Percentiles rank a stretch among this genome's conserved stretches.
These are phyloP conservation scores for Arabidopsis hybrid DNA, from an alignment of 441 rosid species.

Conservation along the genomic window DNA sequence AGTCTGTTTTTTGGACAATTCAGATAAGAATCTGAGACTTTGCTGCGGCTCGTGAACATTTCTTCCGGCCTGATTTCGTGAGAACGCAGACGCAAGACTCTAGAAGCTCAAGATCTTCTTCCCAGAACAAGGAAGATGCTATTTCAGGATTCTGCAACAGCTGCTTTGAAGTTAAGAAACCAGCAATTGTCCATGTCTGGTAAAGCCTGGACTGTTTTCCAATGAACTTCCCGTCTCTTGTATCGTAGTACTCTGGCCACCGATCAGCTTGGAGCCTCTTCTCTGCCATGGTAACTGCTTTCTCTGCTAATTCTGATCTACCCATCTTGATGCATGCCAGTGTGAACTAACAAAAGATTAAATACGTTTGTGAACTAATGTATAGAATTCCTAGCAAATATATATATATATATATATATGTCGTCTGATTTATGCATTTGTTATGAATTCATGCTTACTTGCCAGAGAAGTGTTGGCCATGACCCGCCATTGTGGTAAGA, in stretches of 20 bases:
- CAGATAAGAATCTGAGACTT: constrained; percentile 91
- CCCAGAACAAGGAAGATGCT: constrained; percentile 82
- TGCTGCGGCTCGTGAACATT: constrained; percentile 87
- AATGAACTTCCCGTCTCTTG: constrained; percentile 73
- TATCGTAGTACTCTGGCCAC: constrained; percentile 97
- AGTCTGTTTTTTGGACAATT: constrained; percentile 28
- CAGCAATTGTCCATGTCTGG: constrained; percentile 94
- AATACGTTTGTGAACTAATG: constrained; percentile 17
- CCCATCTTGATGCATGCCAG: constrained; percentile 97
- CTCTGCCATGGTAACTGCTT: constrained; percentile 77
- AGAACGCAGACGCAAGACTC: constrained; percentile 88
- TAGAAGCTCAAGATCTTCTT: constrained; percentile 88
- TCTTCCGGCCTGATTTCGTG: constrained; percentile 70
- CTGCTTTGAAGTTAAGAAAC: constrained; percentile 76
- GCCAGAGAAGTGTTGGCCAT: constrained; percentile 98
- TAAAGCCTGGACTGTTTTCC: constrained; percentile 86
- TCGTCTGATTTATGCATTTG: background rate
- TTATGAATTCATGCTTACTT: constrained; percentile 53
- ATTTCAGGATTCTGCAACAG: constrained; percentile 77
- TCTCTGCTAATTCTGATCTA: constrained; percentile 71
- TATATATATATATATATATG: background rate
- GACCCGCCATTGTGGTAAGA: constrained; percentile 98
- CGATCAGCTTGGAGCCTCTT: constrained; percentile 66
- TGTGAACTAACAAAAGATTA: constrained; percentile 63
- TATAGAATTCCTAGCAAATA: background rate